Evolutionary conservation across 2,329 filamentous ascomycete genomes (phyloP).

Genomic region (Fusarium metavorans): DNA sequence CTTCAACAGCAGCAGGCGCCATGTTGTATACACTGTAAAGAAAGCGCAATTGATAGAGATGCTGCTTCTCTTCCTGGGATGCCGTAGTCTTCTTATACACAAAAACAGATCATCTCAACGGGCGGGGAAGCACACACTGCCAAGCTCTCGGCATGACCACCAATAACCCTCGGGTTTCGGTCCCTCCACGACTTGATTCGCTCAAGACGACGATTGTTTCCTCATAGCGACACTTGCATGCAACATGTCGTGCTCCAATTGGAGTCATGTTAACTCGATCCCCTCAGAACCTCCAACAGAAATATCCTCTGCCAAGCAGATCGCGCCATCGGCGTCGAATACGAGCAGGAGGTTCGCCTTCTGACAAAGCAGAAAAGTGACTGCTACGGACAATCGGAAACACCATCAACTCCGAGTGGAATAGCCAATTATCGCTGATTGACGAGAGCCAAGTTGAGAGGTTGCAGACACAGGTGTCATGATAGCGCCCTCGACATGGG

Average conservation of each 20-base stretch:
- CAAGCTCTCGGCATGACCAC: neutral
- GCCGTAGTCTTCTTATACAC: constrained; percentile 3
- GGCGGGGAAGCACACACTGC: constrained; percentile 5
- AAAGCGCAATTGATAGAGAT: neutral
- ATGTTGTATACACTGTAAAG: constrained; percentile 5
- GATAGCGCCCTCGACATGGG: constrained; percentile 9
- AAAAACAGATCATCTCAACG: neutral
- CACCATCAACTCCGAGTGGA: neutral
- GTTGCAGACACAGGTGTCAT: constrained; percentile 20
- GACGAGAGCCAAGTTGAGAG: neutral
- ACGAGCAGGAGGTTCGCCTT: neutral
- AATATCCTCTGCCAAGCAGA: neutral
- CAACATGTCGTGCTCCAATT: constrained; percentile 13
- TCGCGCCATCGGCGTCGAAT: constrained; percentile 29
- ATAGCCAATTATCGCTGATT: neutral
- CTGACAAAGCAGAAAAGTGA: neutral
- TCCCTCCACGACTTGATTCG: neutral
- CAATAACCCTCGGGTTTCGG: neutral
- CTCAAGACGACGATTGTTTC: neutral
- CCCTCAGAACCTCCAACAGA: neutral
- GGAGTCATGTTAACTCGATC: constrained; percentile 4
- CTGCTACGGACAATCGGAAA: neutral
- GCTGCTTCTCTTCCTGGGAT: neutral
- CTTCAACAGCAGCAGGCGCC: constrained; percentile 34
- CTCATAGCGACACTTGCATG: constrained; percentile 9